Percentiles rank a stretch among this genome's conserved stretches.
These are phyloP conservation scores for Trichoderma cornu-damae DNA, from an alignment of 2,329 filamentous ascomycete species.

Conservation along the genomic window DNA sequence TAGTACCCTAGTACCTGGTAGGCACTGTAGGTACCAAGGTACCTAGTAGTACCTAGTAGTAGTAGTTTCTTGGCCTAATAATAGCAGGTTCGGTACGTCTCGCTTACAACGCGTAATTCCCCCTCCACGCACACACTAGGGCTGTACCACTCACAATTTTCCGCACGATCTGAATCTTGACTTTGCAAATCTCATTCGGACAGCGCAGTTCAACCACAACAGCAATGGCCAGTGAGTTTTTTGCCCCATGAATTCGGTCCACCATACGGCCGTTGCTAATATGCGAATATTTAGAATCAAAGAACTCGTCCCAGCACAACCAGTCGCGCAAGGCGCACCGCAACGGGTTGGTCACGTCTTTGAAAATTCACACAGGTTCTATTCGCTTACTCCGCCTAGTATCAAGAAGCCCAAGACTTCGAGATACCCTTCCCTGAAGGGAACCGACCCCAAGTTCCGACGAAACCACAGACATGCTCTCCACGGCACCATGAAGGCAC, in stretches of 20 bases:
- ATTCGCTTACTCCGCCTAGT: constrained; percentile 46
- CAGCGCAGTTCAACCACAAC: constrained; percentile 9
- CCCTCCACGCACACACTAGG: constrained; percentile 14
- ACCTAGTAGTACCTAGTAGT: neutral
- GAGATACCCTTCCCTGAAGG: constrained; percentile 97
- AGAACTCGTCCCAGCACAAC: constrained; percentile 99
- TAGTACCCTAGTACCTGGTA: neutral
- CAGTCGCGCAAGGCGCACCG: constrained; percentile 97
- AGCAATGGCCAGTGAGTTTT: constrained; percentile 14
- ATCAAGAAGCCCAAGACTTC: constrained; percentile 99
- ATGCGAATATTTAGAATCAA: constrained; percentile 66
- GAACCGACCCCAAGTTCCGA: constrained; percentile 99
- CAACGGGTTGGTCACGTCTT: constrained; percentile 72
- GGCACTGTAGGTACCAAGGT: neutral
- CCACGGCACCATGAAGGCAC: constrained; percentile 95
- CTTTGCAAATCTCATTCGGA: constrained; percentile 12
- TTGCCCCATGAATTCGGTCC: neutral
- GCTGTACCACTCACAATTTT: constrained; percentile 14
- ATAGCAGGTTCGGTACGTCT: neutral
- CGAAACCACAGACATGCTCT: constrained; percentile 99
- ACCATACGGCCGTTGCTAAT: neutral
- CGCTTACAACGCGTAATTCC: constrained; percentile 7
- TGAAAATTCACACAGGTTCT: neutral
- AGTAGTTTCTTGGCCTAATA: neutral
- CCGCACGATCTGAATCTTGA: constrained; percentile 14